Evolutionary conservation across 2,329 filamentous ascomycete genomes (phyloP).

Genomic region (Aspergillus arachidicola): DNA sequence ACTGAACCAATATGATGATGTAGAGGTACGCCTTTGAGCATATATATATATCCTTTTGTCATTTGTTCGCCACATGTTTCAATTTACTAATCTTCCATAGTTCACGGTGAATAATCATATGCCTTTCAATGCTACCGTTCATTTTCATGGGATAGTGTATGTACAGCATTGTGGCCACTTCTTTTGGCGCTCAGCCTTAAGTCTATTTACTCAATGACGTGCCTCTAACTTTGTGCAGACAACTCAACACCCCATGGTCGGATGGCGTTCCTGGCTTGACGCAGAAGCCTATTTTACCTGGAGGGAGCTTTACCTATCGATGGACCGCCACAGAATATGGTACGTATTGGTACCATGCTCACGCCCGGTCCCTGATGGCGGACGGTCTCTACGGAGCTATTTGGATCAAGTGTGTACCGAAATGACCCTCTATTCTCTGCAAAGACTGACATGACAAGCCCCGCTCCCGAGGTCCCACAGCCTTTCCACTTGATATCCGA

Average conservation of each 20-base stretch:
- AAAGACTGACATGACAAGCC: constrained; percentile 26
- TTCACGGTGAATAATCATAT: constrained; percentile 35
- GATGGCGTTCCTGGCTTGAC: constrained; percentile 62
- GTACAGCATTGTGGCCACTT: not conserved
- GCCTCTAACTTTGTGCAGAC: constrained; percentile 29
- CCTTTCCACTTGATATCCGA: constrained; percentile 57
- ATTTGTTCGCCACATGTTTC: no score
- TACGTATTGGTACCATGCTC: constrained; percentile 60
- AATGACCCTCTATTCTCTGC: not conserved
- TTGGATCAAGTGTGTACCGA: constrained; percentile 26
- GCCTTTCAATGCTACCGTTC: constrained; percentile 34
- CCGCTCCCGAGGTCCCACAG: constrained; percentile 31
- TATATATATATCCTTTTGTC: not conserved
- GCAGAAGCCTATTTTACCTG: constrained; percentile 56
- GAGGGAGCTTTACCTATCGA: constrained; percentile 53
- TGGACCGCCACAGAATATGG: constrained; percentile 60
- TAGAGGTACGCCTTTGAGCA: constrained; percentile 22
- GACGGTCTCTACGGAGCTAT: constrained; percentile 61
- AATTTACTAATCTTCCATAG: constrained; percentile 13
- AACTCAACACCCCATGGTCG: constrained; percentile 57
- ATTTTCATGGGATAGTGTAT: constrained; percentile 45
- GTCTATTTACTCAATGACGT: not conserved
- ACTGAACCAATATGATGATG: constrained; percentile 31
- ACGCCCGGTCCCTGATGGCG: constrained; percentile 57
- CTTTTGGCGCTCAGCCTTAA: not conserved